These are phyloP conservation scores for Talaromyces sp. DNA, from an alignment of 2,329 filamentous ascomycete genomes.

Conservation along the genomic window DNA sequence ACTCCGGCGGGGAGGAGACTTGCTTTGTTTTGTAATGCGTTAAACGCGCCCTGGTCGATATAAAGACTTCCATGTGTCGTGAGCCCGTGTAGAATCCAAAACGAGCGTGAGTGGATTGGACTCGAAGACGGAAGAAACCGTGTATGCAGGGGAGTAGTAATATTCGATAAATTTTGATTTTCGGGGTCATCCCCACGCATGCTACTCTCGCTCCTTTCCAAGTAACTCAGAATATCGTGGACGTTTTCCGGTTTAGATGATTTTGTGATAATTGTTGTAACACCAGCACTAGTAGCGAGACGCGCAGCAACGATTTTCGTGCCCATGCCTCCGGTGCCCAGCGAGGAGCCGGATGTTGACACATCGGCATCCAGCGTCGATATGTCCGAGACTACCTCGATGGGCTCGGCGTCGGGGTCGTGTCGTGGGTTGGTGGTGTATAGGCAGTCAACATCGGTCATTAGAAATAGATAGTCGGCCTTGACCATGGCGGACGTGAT, in stretches of 20 bases:
- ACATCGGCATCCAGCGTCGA: conserved; percentile 77
- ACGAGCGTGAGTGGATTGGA: conserved; percentile 87
- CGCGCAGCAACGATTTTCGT: conserved; percentile 94
- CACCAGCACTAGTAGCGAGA: conserved; percentile 86
- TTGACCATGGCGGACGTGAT: conserved; percentile 97
- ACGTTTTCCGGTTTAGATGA: conserved; percentile 94
- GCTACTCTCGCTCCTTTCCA: conserved; percentile 44
- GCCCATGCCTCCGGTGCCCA: conserved; percentile 94
- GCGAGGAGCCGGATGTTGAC: conserved; percentile 76
- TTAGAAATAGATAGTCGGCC: conserved; percentile 91
- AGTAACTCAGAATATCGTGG: conserved; percentile 73
- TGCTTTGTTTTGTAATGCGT: conserved; percentile 74
- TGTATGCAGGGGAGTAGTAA: conserved; percentile 80
- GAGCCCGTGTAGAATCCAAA: conserved; percentile 93
- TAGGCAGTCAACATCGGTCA: conserved; percentile 97
- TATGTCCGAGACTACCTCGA: conserved; percentile 90
- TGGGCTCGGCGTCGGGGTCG: conserved; percentile 77
- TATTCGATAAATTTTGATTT: no score
- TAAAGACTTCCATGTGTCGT: conserved; percentile 85
- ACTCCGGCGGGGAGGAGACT: conserved; percentile 88
- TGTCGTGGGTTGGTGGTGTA: conserved; percentile 93
- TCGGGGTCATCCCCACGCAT: conserved; percentile 20
- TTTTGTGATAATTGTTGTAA: conserved; percentile 91
- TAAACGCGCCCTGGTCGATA: conserved; percentile 84
- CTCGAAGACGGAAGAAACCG: conserved; percentile 80